Base-by-base conservation (phyloP, 2,329 filamentous ascomycete genomes). In the Tothia fuscella region DNA sequence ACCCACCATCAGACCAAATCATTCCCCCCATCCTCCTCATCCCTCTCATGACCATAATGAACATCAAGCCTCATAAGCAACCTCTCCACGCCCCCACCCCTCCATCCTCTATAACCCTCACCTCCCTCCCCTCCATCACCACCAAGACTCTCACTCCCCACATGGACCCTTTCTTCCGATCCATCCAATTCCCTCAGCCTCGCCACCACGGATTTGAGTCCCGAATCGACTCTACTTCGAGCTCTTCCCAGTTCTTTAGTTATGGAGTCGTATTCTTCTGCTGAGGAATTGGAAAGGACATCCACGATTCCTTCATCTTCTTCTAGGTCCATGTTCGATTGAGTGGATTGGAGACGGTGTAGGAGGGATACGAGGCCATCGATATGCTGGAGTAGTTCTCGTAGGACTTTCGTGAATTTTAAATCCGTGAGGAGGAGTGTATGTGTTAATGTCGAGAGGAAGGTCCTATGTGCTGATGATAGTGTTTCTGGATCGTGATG, bases 61-160 rank as follows among this genome's bases (percentile, higher is more conserved):
- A 72, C 76, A 49, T 94, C 87, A 51, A 95, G 65, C 66, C 94
- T 94, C 85, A 94, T 93, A 56, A 95, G 60, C 55, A 95, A 61
- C 45, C 83, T 70, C 63, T 94, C 86, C 34, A 95, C 76, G 1
- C 86, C 83, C 0, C 84, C 84, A 3, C 85, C 74, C 46, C 81
- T 77, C 47, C 76, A 71, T 0, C 65, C 68, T 29, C 65, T 64
- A 24, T 71, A 67, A 10, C 53, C 51, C 2, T 57, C 54, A 20
- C 55, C 55, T 9, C 53, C 54, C 13, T 54, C 50, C 26, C 56
- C 55, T n/a, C 48, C 49, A 12, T 41, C 50, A 34, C 25, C 48
- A 28, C 43, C 36, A 48, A 30, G 33, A 51, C 48, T 28, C 51
- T 36, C 49, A 53, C 31, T 25, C 33, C 41, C 48, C n/a, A n/a